Evolutionary conservation across 331 rosid species (phyloP), one percentile per base, ranked within the genome.

Genomic region (Pyracantha coccinea): DNA sequence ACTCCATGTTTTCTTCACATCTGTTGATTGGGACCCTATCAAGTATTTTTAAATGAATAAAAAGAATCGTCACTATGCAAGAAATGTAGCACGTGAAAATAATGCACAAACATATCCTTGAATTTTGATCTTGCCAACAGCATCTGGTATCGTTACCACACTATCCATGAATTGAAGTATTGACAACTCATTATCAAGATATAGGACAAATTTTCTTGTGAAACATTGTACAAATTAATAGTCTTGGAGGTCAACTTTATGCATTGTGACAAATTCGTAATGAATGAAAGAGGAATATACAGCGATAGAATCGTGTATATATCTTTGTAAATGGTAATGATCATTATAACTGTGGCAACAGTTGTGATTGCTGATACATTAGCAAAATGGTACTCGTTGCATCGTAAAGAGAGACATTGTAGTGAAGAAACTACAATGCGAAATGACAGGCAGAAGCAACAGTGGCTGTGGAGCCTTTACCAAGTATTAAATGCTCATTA

Each of bases 1-100:
- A 75, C 68, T 78, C 89, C 66, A 59, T 11, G 91, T 77, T 47
- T 78, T 81, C 33, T 79, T 73, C 77, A 14, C 7, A 53, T 75
- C 65, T 19, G 52, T 72, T 61, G 73, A 78, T 29, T 65, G 73
- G 75, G 84, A 69, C 19, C 80, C 96, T 83, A 74, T 10, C 16
- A 69, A 38, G 20, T 27, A 8, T 38, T 19, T 21, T 4, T 14
- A 9, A 38, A 8, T 20, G 45, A 63, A 31, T 4, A 69, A 65
- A 64, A 68, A 64, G n/a, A 69, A 61, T 69, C 57, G 0, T 68
- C 23, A 16, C 44, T 13, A 38, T 29, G 35, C 29, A 50, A 15
- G 45, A 59, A 52, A 41, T 55, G 14, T 54, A 20, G 44, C n/a
- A 41, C 7, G 24, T 27, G 25, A 7, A 20, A 54, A 65, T 23